Evolutionary conservation across 140 eudicot genomes (phyloP).

Genomic region (Cichorium intybus): DNA sequence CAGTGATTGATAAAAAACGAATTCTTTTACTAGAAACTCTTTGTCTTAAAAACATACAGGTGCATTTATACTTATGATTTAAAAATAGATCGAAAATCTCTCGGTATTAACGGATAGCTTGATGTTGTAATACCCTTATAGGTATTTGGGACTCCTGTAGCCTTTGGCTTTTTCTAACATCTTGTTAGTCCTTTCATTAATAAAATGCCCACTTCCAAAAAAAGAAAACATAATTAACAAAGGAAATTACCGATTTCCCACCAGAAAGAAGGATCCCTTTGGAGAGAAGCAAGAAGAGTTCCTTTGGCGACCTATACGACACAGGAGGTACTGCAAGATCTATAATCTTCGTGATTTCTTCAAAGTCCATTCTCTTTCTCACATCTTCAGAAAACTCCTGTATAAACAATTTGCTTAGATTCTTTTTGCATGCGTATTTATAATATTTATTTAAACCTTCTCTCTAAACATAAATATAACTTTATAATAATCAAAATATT

Average conservation of each 20-base stretch:
- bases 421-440: background rate
- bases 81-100: no score
- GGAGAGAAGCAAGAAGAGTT: background rate
- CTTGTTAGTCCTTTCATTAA: no score
- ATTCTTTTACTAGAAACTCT: no score
- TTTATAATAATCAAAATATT: background rate
- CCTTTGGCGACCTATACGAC: background rate
- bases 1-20: background rate
- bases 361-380: conserved; percentile 9
- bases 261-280: background rate
- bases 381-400: conserved; percentile 4
- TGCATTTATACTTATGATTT: background rate
- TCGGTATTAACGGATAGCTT: no score
- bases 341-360: conserved; percentile 4
- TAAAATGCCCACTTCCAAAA: background rate
- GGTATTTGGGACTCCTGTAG: no score
- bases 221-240: background rate
- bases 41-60: background rate
- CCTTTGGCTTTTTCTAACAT: no score
- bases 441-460: background rate
- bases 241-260: background rate
- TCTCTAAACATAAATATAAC: background rate
- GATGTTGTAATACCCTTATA: no score
- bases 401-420: background rate
- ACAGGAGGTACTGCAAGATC: conserved; percentile 12